These are phyloP conservation scores for Hanseniaspora occidentalis DNA, from an alignment of 805 yeast genomes.

Conservation along the genomic window DNA sequence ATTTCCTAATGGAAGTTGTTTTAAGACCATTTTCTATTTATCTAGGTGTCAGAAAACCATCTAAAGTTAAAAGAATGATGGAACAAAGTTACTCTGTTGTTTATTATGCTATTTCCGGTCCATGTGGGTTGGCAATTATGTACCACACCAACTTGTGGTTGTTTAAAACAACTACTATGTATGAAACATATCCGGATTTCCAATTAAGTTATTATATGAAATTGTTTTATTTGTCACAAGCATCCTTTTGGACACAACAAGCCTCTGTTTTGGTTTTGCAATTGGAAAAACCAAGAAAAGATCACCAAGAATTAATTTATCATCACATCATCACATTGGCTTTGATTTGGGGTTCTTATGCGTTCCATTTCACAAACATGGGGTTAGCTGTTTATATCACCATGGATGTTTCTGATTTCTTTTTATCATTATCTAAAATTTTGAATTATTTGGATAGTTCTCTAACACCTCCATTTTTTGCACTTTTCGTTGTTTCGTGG, in stretches of 20 bases:
- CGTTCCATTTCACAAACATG: constrained; percentile 94
- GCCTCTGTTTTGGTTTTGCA: constrained; percentile 70
- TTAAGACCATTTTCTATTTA: constrained; percentile 64
- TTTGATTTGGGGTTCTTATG: constrained; percentile 74
- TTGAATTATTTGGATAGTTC: constrained; percentile 70
- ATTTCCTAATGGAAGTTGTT: constrained; percentile 74
- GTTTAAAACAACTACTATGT: constrained; percentile 75
- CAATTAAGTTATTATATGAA: constrained; percentile 61
- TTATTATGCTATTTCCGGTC: constrained; percentile 72
- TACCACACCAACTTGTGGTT: constrained; percentile 73
- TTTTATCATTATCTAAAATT: constrained; percentile 75
- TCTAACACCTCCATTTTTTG: constrained; percentile 50
- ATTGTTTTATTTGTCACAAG: constrained; percentile 78
- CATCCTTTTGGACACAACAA: constrained; percentile 97
- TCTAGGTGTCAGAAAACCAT: constrained; percentile 25
- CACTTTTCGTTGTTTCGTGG: constrained; percentile 66
- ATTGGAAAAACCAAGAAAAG: constrained; percentile 91
- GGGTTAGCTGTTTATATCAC: constrained; percentile 85
- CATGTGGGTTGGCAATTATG: constrained; percentile 86
- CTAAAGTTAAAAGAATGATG: constrained; percentile 68
- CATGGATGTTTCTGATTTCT: constrained; percentile 92
- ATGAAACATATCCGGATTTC: constrained; percentile 70
- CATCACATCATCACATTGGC: constrained; percentile 90
- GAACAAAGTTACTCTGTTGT: constrained; percentile 83
- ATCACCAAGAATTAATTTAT: constrained; percentile 76